A percentile compares a stretch with the other conserved stretches of the same genome.
These are phyloP conservation scores for Nemania sp. DNA, from an alignment of 2,329 filamentous ascomycete species.

Conservation along the genomic window DNA sequence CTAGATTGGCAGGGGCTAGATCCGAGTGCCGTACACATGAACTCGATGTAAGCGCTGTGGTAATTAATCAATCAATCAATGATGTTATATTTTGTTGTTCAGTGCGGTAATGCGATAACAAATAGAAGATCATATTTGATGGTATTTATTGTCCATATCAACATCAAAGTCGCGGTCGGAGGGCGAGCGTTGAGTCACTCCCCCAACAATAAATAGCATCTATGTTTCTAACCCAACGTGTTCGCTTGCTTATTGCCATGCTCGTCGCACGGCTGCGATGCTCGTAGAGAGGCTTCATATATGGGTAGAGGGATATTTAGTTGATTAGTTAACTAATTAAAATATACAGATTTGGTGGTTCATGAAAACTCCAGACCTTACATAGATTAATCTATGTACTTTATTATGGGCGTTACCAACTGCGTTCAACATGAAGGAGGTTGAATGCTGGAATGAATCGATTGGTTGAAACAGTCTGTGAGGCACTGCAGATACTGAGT, in stretches of 20 bases:
- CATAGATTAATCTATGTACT: no score
- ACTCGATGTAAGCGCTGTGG: background rate
- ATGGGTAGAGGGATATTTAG: no score
- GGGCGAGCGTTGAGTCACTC: background rate
- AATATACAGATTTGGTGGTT: no score
- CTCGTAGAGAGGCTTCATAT: no score
- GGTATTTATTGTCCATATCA: background rate
- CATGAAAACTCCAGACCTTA: no score
- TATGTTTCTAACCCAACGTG: background rate
- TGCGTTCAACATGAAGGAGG: no score
- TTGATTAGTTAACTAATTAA: no score
- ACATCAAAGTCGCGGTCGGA: background rate
- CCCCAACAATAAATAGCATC: no score
- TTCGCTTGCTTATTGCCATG: background rate
- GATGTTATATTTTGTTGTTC: background rate
- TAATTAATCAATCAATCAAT: background rate
- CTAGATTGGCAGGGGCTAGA: background rate
- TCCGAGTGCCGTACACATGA: background rate
- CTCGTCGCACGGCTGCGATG: background rate
- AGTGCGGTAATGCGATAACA: background rate
- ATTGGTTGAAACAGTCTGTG: no score
- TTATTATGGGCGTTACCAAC: no score
- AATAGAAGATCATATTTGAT: background rate
- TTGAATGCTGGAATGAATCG: no score
- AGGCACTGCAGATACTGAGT: no score